A percentile compares a stretch with the other conserved stretches of the same genome.
Evolutionary conservation across 75 land plant genomes (phyloP).

Genomic region (Selaginella tamariscina): DNA sequence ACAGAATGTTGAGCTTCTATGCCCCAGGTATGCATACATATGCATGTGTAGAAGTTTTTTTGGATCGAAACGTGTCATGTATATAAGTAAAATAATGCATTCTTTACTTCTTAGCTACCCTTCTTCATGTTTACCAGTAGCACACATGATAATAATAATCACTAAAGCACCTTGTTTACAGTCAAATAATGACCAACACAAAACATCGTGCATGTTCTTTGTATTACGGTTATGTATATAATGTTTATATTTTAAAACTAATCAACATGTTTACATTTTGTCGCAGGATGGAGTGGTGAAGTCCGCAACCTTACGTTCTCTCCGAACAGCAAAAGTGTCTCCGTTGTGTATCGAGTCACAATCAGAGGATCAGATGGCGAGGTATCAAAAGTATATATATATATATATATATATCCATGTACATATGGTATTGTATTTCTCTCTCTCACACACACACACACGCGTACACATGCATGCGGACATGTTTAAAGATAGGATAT

Average conservation of each 20-base stretch:
- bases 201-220: neutral
- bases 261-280: neutral
- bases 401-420: too few species aligned
- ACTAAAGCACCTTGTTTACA: neutral
- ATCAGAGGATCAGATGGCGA: slow-evolving; percentile 93
- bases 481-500: neutral
- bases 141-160: neutral
- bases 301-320: slow-evolving; percentile 69
- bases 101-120: neutral
- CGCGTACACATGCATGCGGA: too few species aligned
- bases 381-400: slow-evolving; percentile 22
- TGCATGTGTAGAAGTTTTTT: neutral
- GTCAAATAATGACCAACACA: neutral
- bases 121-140: neutral
- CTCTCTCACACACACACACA: too few species aligned
- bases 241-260: neutral
- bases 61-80: too few species aligned
- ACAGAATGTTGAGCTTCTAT: slow-evolving; percentile 92
- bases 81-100: too few species aligned
- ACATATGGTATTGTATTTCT: too few species aligned
- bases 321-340: slow-evolving; percentile 61
- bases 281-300: slow-evolving; percentile 96
- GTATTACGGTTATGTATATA: neutral
- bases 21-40: slow-evolving; percentile 55
- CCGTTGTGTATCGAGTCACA: slow-evolving; percentile 92